phyloP scores from a whole-genome alignment of 441 rosid species.

The Sinapis alba region DNA sequence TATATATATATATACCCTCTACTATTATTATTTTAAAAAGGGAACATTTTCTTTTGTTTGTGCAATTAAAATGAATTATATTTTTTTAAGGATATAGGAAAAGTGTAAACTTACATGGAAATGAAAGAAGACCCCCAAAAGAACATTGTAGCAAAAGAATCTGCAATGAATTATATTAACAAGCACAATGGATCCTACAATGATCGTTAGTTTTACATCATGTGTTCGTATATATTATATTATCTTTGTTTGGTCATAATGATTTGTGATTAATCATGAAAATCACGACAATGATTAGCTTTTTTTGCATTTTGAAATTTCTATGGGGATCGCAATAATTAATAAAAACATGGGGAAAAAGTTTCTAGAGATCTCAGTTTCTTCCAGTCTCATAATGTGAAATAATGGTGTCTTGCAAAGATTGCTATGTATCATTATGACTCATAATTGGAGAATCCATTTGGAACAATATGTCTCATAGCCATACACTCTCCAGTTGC shows the following conservation, averaged over 20 bases:
- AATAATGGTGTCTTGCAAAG: slow-evolving; percentile 44
- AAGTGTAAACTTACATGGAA: background rate
- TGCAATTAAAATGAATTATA: background rate
- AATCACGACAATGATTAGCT: slow-evolving; percentile 32
- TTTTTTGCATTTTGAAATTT: slow-evolving; percentile 29
- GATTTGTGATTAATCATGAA: slow-evolving; percentile 35
- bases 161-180: slow-evolving; percentile 4
- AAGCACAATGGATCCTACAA: background rate
- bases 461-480: slow-evolving; percentile 7
- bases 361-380: slow-evolving; percentile 27
- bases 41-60: background rate
- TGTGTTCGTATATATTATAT: background rate
- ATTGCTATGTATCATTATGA: slow-evolving; percentile 39
- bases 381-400: slow-evolving; percentile 28
- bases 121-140: background rate
- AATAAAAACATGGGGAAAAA: slow-evolving; percentile 34
- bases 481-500: slow-evolving; percentile 1
- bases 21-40: background rate
- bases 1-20: background rate
- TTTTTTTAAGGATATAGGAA: background rate
- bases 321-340: slow-evolving; percentile 41
- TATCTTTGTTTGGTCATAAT: slow-evolving; percentile 31
- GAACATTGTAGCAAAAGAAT: background rate
- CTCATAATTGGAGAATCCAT: slow-evolving; percentile 27
- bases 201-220: background rate